These are phyloP conservation scores for Xylariaceae sp. DNA, from an alignment of 2,329 filamentous ascomycete species.

Conservation along the genomic window DNA sequence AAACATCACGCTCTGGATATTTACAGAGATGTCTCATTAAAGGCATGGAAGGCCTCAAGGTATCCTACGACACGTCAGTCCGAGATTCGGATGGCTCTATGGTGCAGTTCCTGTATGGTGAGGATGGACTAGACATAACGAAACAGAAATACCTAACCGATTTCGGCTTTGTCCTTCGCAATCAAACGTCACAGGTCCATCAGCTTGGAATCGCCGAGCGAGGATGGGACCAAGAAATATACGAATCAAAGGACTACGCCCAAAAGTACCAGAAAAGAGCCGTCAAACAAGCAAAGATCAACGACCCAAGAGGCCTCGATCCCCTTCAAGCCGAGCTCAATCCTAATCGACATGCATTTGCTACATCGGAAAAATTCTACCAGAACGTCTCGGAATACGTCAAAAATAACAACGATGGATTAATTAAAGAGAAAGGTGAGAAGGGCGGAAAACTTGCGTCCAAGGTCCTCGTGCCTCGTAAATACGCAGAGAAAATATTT, in stretches of 20 bases:
- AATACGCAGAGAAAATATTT: constrained; percentile 82
- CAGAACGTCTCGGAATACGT: constrained; percentile 75
- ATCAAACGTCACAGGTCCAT: constrained; percentile 79
- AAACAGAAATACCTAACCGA: constrained; percentile 92
- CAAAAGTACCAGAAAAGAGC: constrained; percentile 83
- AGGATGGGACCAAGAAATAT: constrained; percentile 49
- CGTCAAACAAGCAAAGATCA: constrained; percentile 70
- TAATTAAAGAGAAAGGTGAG: constrained; percentile 59
- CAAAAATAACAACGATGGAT: constrained; percentile 72
- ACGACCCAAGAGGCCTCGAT: constrained; percentile 67
- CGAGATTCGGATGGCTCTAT: constrained; percentile 92
- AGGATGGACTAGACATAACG: constrained; percentile 92
- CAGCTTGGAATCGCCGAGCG: constrained; percentile 70
- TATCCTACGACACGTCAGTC: constrained; percentile 93
- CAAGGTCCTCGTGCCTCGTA: constrained; percentile 50
- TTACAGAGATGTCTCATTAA: constrained; percentile 97
- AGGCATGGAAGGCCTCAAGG: constrained; percentile 93
- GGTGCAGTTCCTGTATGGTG: constrained; percentile 94
- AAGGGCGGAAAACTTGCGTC: constrained; percentile 40
- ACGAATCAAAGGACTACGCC: constrained; percentile 62
- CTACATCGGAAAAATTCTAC: constrained; percentile 88
- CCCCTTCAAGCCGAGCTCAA: constrained; percentile 76
- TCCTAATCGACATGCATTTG: constrained; percentile 79
- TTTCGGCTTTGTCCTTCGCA: constrained; percentile 88
- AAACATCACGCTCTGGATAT: constrained; percentile 96